These are phyloP conservation scores for Lachnellula subtilissima DNA, from an alignment of 2,329 filamentous ascomycete genomes.

Conservation along the genomic window DNA sequence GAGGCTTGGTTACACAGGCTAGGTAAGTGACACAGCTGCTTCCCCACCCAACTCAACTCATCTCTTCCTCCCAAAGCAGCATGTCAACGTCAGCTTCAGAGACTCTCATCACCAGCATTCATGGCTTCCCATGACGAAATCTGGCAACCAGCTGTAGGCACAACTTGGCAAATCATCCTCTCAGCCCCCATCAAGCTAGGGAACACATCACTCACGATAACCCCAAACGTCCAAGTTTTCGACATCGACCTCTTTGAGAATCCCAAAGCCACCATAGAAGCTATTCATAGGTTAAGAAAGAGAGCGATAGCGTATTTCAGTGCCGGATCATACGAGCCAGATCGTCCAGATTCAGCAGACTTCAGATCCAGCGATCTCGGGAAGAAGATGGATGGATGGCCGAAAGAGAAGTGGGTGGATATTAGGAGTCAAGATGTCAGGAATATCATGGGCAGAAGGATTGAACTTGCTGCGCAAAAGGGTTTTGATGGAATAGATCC, in stretches of 20 bases:
- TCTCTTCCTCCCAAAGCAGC: too few species aligned
- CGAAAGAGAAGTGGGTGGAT: constrained; percentile 61
- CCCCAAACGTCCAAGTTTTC: constrained; percentile 27
- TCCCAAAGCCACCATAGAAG: constrained; percentile 38
- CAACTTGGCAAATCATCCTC: constrained; percentile 12
- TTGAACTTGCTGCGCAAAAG: constrained; percentile 55
- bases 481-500: constrained; percentile 65
- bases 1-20: too few species aligned
- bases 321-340: constrained; percentile 62
- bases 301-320: constrained; percentile 72
- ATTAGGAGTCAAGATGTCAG: constrained; percentile 51
- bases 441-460: constrained; percentile 55
- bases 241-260: constrained; percentile 42
- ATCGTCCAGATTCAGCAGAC: constrained; percentile 47
- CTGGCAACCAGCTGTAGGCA: constrained; percentile 7
- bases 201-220: neutral
- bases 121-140: neutral
- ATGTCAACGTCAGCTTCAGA: too few species aligned
- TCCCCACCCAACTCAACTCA: too few species aligned
- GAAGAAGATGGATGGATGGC: constrained; percentile 55
- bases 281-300: constrained; percentile 45
- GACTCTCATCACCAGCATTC: too few species aligned
- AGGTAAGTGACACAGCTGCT: too few species aligned
- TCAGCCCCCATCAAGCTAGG: neutral
- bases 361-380: constrained; percentile 55